phyloP scores from a whole-genome alignment of 2,329 filamentous ascomycete genomes.

The Orbilia oligospora region DNA sequence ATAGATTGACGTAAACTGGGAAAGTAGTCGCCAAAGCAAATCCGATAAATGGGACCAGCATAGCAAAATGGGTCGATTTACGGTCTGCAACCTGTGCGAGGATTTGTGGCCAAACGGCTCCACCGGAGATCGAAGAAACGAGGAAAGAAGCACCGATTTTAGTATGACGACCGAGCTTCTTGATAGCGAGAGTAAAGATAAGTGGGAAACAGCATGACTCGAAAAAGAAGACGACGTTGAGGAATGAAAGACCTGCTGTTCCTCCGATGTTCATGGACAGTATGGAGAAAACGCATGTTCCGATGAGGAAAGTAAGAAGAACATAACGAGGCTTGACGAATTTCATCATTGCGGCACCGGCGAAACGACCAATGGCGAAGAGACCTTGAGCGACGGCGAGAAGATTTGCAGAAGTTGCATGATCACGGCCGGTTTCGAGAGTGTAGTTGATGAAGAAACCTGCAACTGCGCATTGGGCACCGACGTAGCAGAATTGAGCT shows the following conservation, averaged over 20 bases:
- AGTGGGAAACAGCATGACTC: conserved; percentile 74
- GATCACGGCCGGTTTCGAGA: conserved; percentile 67
- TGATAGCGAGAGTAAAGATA: conserved; percentile 74
- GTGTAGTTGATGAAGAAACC: conserved; percentile 73
- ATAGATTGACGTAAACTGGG: conserved; percentile 67
- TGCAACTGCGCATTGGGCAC: conserved; percentile 70
- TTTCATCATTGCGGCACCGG: conserved; percentile 73
- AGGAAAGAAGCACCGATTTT: conserved; percentile 73
- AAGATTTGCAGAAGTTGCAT: conserved; percentile 69
- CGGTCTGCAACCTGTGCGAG: conserved; percentile 70
- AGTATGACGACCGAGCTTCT: conserved; percentile 73
- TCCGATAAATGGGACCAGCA: conserved; percentile 70
- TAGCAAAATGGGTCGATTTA: conserved; percentile 68
- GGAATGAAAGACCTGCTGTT: conserved; percentile 71
- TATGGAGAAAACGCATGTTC: conserved; percentile 73
- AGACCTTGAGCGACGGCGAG: conserved; percentile 74
- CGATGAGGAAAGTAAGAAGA: conserved; percentile 71
- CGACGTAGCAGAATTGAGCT: conserved; percentile 76
- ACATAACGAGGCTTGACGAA: conserved; percentile 73
- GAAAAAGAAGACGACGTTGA: conserved; percentile 73
- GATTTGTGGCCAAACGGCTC: conserved; percentile 73
- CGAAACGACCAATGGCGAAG: conserved; percentile 74
- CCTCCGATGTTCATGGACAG: conserved; percentile 71
- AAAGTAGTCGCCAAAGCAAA: conserved; percentile 70
- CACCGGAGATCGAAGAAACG: conserved; percentile 72